Evolutionary conservation across 2,329 filamentous ascomycete species (phyloP).

Genomic region (Cryphonectria nitschkei): DNA sequence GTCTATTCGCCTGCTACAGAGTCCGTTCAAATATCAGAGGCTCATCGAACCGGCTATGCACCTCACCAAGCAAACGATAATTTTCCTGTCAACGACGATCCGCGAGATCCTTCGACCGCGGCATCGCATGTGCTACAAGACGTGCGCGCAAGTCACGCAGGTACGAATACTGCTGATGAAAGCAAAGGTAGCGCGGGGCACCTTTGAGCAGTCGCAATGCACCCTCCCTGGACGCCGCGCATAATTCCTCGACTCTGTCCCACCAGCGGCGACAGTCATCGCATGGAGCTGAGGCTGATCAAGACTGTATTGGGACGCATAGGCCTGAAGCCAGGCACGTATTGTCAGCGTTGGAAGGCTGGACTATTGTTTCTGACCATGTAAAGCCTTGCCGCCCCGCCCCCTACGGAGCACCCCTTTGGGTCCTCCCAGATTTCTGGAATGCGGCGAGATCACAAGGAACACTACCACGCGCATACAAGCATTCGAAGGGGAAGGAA

Average conservation of each 20-base stretch:
- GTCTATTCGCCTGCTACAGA: not conserved
- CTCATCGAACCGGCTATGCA: not conserved
- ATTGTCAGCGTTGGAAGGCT: not conserved
- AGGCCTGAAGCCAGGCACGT: not conserved
- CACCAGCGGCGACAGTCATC: slow-evolving; percentile 19
- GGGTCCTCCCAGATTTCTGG: not conserved
- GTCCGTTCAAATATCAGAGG: not conserved
- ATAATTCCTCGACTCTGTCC: slow-evolving; percentile 20
- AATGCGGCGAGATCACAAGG: not conserved
- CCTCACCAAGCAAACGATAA: slow-evolving; percentile 11
- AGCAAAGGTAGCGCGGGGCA: not conserved
- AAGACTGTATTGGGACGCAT: slow-evolving; percentile 3
- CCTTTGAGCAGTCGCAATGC: not conserved
- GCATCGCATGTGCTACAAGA: slow-evolving; percentile 4
- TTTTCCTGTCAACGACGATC: too few relatives aligned
- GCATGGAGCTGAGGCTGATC: not conserved
- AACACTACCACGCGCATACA: not conserved
- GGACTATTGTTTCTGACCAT: not conserved
- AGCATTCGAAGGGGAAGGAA: not conserved
- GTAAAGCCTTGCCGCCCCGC: not conserved
- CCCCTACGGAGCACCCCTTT: not conserved
- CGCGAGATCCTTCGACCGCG: not conserved
- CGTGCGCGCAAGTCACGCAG: not conserved
- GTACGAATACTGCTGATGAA: not conserved
- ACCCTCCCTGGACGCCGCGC: slow-evolving; percentile 1